Conservation (phyloP, 139 green algal species). For the Auxenochlorella protothecoides region DNA sequence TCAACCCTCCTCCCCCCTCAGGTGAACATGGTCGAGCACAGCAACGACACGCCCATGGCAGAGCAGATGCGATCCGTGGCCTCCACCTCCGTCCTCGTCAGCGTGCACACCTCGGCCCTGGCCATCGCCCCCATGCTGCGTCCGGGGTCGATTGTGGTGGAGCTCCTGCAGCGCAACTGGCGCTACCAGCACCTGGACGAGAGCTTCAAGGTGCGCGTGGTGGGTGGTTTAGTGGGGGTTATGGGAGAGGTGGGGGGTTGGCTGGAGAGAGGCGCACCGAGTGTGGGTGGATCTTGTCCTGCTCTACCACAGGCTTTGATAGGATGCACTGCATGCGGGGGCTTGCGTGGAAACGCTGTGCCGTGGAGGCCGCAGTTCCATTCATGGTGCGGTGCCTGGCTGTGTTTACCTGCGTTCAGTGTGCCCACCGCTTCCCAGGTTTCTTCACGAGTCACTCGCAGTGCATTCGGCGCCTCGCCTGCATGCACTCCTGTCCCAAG, state of each 20-base stretch:
- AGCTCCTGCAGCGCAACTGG: slow-evolving; percentile 82
- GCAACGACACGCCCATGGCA: slow-evolving; percentile 37
- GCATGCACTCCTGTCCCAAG: too few relatives aligned
- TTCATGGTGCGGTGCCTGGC: too few relatives aligned
- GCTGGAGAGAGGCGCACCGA: too few relatives aligned
- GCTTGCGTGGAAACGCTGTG: neutral
- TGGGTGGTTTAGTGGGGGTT: too few relatives aligned
- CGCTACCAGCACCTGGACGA: slow-evolving; percentile 52
- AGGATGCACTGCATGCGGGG: neutral
- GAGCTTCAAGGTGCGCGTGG: slow-evolving; percentile 28
- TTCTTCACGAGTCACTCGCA: too few relatives aligned
- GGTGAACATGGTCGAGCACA: slow-evolving; percentile 48
- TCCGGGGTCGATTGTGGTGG: slow-evolving; percentile 59
- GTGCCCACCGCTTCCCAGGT: too few relatives aligned
- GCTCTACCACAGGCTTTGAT: too few relatives aligned
- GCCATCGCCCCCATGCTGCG: slow-evolving; percentile 73
- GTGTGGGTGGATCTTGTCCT: too few relatives aligned
- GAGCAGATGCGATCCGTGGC: slow-evolving; percentile 69
- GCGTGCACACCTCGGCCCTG: slow-evolving; percentile 72
- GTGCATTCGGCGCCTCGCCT: too few relatives aligned
- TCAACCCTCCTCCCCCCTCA: neutral
- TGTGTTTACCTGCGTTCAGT: too few relatives aligned
- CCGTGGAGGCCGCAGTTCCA: too few relatives aligned
- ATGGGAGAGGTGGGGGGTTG: too few relatives aligned
- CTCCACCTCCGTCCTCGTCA: slow-evolving; percentile 61